These are phyloP conservation scores for Didymella segeticola DNA, from an alignment of 2,329 filamentous ascomycete species.

Conservation along the genomic window DNA sequence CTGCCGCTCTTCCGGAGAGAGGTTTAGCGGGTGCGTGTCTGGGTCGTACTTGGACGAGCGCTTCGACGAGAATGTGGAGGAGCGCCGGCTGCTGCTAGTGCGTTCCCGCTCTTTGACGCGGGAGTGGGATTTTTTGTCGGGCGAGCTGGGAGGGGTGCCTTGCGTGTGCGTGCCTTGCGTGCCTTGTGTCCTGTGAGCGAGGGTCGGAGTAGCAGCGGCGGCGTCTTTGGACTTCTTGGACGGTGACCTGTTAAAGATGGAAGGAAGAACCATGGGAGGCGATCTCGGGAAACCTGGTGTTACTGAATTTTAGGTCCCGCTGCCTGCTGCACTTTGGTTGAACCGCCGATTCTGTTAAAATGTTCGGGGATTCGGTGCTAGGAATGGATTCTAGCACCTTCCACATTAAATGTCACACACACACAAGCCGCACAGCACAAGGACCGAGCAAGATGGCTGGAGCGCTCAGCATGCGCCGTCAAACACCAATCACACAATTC, in stretches of 20 bases:
- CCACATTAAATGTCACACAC: slow-evolving; percentile 22
- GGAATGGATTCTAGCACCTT: slow-evolving; percentile 31
- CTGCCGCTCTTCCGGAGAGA: slow-evolving; percentile 86
- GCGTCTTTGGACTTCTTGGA: slow-evolving; percentile 46
- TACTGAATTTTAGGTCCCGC: slow-evolving; percentile 39
- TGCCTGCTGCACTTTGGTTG: slow-evolving; percentile 40
- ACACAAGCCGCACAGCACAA: slow-evolving; percentile 25
- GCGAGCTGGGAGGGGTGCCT: slow-evolving; percentile 46
- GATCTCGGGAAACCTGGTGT: slow-evolving; percentile 36
- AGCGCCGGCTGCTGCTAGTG: slow-evolving; percentile 34
- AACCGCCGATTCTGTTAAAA: slow-evolving; percentile 31
- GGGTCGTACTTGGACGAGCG: slow-evolving; percentile 62
- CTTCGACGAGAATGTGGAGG: slow-evolving; percentile 42
- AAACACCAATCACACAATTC: slow-evolving; percentile 20
- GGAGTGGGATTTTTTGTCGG: slow-evolving; percentile 45
- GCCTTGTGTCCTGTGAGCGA: slow-evolving; percentile 24
- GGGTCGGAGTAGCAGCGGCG: slow-evolving; percentile 22
- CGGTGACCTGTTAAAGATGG: slow-evolving; percentile 45
- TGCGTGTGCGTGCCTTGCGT: slow-evolving; percentile 27
- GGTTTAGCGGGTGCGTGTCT: slow-evolving; percentile 86
- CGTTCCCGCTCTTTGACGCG: slow-evolving; percentile 43
- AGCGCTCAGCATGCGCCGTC: slow-evolving; percentile 15
- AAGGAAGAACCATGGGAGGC: slow-evolving; percentile 48
- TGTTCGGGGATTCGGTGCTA: slow-evolving; percentile 37
- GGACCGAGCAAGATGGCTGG: slow-evolving; percentile 32